Percentiles rank a stretch among this genome's conserved stretches.
phyloP scores from a whole-genome alignment of 2,329 filamentous ascomycete species.

The Fusarium torulosum region DNA sequence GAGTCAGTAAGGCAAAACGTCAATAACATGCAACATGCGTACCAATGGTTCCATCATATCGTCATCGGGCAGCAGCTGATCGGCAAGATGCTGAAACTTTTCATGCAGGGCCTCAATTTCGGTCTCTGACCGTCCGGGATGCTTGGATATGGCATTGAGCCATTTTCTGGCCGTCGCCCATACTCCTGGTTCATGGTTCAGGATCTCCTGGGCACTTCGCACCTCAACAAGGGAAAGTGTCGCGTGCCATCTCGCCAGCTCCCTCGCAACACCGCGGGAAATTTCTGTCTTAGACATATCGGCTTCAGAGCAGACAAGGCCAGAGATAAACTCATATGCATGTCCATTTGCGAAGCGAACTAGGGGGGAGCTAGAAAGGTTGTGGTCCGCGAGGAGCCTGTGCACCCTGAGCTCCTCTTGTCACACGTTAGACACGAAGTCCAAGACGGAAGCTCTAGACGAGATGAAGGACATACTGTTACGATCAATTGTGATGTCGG shows the following conservation, averaged over 20 bases:
- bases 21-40: slow-evolving; percentile 5
- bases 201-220: not conserved
- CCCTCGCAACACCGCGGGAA: slow-evolving; percentile 38
- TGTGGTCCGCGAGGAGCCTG: slow-evolving; percentile 31
- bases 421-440: slow-evolving; percentile 24
- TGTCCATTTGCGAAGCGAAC: slow-evolving; percentile 42
- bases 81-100: slow-evolving; percentile 34
- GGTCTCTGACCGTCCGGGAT: slow-evolving; percentile 1
- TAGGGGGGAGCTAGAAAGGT: slow-evolving; percentile 34
- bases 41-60: slow-evolving; percentile 33
- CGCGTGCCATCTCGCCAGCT: slow-evolving; percentile 39
- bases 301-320: slow-evolving; percentile 27
- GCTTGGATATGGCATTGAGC: slow-evolving; percentile 32
- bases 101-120: slow-evolving; percentile 21
- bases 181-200: slow-evolving; percentile 31
- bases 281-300: slow-evolving; percentile 32
- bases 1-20: not conserved
- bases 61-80: slow-evolving; percentile 18
- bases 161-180: slow-evolving; percentile 44
- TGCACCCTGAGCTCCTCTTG: slow-evolving; percentile 44
- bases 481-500: slow-evolving; percentile 41
- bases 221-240: slow-evolving; percentile 10
- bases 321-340: slow-evolving; percentile 37
- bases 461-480: slow-evolving; percentile 32
- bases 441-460: slow-evolving; percentile 10